Base-by-base conservation (phyloP, 2,329 filamentous ascomycete genomes). In the Venturia effusa region DNA sequence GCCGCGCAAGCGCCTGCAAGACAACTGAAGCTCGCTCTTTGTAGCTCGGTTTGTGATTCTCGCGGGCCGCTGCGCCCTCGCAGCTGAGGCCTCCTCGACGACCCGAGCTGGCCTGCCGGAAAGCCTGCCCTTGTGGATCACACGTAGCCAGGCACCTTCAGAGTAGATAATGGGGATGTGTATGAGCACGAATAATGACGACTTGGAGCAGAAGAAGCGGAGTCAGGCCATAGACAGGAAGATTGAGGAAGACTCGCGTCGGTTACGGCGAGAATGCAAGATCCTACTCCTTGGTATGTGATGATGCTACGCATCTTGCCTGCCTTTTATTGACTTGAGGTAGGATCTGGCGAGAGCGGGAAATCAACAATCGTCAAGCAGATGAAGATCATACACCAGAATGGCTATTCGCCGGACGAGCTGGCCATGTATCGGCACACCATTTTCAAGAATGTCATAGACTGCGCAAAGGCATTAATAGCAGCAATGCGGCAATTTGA, bases 351-450 rank as follows among this genome's bases (percentile, higher is more conserved):
- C 68, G 94, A 99, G 80, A 97, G 93, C 77, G 94, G 94, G 69
- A 99, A 99, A 79, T 97, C 94, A 65, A 99, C 94, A 11, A 97
- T 99, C 71, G 94, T 99, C 70, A 99, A 99, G 78, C 94, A 99
- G 82, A 99, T 99, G 94, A 99, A 97, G 79, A 99, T 99, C 71
- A 97, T 99, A 73, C 94, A 99, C 74, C 88, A 97, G 71, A 96
- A 97, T 78, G 94, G 94, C 66, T 99, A 99, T 77, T 92, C 90
- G 13, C 86, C 91, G 69, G 93, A 97, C 71, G 94, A 99, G 77
- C 83, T 97, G 61, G 89, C 89, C 71, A 88, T 96, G 74, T 97
- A 97, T 79, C 89, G 94, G 66, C 85, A 96, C 67, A 97, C 94
- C 40, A 92, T 99, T 66, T 99, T 96, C 81, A 99, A 99, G 79